Percentiles rank a stretch among this genome's conserved stretches.
Conservation (phyloP, 805 yeast species). For the Scheffersomyces coipomensis region DNA sequence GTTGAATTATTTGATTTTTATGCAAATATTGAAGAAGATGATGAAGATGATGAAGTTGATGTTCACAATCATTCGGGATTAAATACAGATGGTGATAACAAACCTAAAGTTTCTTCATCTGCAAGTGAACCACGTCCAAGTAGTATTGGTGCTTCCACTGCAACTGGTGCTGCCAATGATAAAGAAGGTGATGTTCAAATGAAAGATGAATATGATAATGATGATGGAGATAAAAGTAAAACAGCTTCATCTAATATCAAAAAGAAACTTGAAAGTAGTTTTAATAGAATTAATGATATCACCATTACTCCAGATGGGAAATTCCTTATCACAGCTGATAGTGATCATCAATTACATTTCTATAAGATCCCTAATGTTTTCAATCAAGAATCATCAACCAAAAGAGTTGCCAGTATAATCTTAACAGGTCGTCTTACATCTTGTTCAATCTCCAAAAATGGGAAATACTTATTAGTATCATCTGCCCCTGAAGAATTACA, state of each 20-base stretch:
- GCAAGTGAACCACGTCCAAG: constrained; percentile 3
- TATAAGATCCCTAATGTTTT: constrained; percentile 48
- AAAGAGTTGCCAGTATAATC: constrained; percentile 43
- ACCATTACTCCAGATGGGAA: constrained; percentile 65
- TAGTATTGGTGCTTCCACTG: neutral
- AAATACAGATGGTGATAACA: constrained; percentile 9
- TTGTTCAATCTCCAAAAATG: constrained; percentile 53
- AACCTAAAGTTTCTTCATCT: constrained; percentile 4
- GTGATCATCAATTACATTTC: constrained; percentile 59
- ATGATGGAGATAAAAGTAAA: neutral
- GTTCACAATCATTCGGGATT: constrained; percentile 7
- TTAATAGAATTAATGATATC: constrained; percentile 63
- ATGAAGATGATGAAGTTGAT: constrained; percentile 11
- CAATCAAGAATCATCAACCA: constrained; percentile 29
- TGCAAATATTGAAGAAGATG: constrained; percentile 21
- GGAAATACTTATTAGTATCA: constrained; percentile 58
- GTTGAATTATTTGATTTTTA: constrained; percentile 42
- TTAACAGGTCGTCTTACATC: constrained; percentile 64
- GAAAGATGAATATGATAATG: constrained; percentile 7
- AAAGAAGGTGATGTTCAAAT: constrained; percentile 6
- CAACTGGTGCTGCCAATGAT: neutral
- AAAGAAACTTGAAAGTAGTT: constrained; percentile 18
- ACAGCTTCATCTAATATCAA: constrained; percentile 2
- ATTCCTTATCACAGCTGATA: constrained; percentile 61
- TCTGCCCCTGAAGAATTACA: constrained; percentile 75